Evolutionary conservation across 805 yeast genomes (phyloP), one percentile per base, ranked within the genome.

Genomic region (Lachancea mirantina): DNA sequence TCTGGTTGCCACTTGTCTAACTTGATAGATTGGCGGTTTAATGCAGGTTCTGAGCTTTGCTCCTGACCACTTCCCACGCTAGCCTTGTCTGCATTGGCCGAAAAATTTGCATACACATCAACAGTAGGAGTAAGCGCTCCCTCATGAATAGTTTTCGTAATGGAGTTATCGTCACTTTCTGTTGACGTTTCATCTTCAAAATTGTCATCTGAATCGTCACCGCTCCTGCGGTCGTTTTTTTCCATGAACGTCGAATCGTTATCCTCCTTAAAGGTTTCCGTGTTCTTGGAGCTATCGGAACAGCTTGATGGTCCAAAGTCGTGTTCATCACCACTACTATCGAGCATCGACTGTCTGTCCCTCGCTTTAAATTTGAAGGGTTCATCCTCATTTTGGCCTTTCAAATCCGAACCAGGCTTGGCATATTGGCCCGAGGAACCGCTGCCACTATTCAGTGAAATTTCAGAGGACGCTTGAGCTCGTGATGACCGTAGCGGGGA

Each of bases 1-100:
- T 75, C 70, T 2, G 81, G 81, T 47, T 65, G 68, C 82, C 83
- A 76, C 17, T 57, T 57, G 2, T 76, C 77, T 57, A 72, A 58
- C 36, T 62, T 68, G 26, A 72, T 52, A 3, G 61, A 57, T 24
- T 35, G 16, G 28, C 38, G n/a, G n/a, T 19, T 42, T 38, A 31
- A 5, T 25, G 8, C 5, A 25, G 21, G 10, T 18, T 27, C 16
- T 11, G 10, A 10, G 14, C n/a, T n/a, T n/a, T n/a, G n/a, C n/a
- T n/a, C n/a, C n/a, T 36, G 43, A 16, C 33, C 41, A 13, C 47
- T 42, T 14, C 50, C 53, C 14, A 43, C 28, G 6, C 54, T 42
- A 23, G 50, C 57, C 1, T 50, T 28, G 30, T 46, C 53, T 7
- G 54, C 43, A 10, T 42, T 33, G 5, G 43, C 42, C 13, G 31